phyloP scores from a whole-genome alignment of 2,329 filamentous ascomycete species.

The Colletotrichum eremochloae region DNA sequence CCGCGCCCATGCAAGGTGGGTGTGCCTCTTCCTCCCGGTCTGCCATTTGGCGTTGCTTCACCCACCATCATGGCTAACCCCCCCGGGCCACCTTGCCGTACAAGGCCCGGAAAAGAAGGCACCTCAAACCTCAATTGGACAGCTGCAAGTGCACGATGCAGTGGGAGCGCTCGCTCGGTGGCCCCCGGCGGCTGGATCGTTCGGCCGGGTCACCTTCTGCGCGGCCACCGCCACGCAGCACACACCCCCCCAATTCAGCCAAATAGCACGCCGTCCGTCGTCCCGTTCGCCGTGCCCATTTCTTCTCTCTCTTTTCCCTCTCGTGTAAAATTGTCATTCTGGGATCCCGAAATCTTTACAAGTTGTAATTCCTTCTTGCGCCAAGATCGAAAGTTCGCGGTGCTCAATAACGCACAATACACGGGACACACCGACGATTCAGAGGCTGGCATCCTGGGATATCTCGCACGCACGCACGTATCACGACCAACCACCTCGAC shows the following conservation, averaged over 20 bases:
- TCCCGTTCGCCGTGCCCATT: slow-evolving; percentile 1
- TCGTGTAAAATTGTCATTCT: slow-evolving; percentile 9
- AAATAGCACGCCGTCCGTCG: slow-evolving; percentile 32
- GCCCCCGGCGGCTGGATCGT: slow-evolving; percentile 35
- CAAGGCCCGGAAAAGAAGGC: not conserved
- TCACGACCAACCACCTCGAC: slow-evolving; percentile 11
- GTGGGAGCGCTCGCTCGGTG: slow-evolving; percentile 23
- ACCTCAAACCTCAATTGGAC: slow-evolving; percentile 34
- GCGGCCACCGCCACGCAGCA: slow-evolving; percentile 7
- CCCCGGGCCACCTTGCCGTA: slow-evolving; percentile 1
- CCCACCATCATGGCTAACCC: slow-evolving; percentile 3
- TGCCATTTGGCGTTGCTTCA: not conserved
- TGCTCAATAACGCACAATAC: not conserved
- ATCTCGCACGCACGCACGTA: not conserved
- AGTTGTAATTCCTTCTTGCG: not conserved
- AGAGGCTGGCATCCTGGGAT: not conserved
- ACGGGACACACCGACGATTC: not conserved
- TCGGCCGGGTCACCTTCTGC: slow-evolving; percentile 18
- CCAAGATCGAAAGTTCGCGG: too few relatives aligned
- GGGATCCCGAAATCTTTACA: slow-evolving; percentile 17
- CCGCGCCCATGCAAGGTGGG: not conserved
- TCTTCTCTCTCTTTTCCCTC: slow-evolving; percentile 37
- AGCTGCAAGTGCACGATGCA: slow-evolving; percentile 36
- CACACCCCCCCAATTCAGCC: slow-evolving; percentile 4
- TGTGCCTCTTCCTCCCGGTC: slow-evolving; percentile 3